Conservation (phyloP, 257 asterid species). For the Nicotiana benthamiana region DNA sequence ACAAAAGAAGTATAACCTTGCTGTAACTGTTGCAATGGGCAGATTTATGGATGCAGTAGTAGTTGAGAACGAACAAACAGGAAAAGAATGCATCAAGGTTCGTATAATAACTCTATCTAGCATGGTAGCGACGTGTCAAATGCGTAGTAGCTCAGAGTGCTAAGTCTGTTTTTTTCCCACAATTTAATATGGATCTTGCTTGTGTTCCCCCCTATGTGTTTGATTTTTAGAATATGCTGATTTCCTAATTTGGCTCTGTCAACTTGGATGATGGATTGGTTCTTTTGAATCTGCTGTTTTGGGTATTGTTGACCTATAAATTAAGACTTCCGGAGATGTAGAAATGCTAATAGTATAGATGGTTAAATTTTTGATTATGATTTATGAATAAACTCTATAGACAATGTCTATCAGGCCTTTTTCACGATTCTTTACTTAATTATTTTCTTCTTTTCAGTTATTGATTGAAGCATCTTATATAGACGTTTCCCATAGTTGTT, state of each 20-base stretch:
- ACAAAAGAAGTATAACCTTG: conserved; percentile 88
- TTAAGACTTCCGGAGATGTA: neutral
- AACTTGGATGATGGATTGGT: neutral
- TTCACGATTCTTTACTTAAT: neutral
- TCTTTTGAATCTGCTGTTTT: neutral
- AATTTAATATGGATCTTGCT: neutral
- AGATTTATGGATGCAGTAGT: conserved; percentile 99
- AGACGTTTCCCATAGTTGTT: neutral
- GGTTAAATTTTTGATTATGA: neutral
- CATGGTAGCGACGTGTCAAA: neutral
- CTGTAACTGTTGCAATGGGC: conserved; percentile 99
- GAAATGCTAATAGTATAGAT: neutral
- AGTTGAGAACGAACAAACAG: conserved; percentile 89
- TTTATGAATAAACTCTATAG: neutral
- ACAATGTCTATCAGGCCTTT: neutral
- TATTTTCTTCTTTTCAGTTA: neutral
- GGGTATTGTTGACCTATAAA: neutral
- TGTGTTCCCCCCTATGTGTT: neutral
- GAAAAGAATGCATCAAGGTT: conserved; percentile 98
- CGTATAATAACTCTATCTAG: neutral
- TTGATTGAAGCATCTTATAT: neutral
- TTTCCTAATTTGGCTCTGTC: neutral
- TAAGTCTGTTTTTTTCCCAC: neutral
- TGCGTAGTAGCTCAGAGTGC: neutral
- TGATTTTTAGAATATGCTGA: neutral